Evolutionary conservation across 1,284 basidiomycete genomes (phyloP), one percentile per base, ranked within the genome.

Genomic region (Ustilago crameri): DNA sequence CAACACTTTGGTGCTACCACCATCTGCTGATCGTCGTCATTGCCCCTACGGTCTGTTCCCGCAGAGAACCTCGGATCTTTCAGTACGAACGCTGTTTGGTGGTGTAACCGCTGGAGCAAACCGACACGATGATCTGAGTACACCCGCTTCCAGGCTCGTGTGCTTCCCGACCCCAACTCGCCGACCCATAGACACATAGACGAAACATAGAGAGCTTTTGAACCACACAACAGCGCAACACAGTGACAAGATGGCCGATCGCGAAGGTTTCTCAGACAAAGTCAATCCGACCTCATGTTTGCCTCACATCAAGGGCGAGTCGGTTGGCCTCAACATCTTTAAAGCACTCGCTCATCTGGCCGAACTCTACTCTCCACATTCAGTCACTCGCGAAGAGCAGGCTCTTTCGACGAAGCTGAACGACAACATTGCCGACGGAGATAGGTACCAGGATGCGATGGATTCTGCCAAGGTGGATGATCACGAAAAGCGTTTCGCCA

Each of bases 261-360:
- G 40, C n/a, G 9, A 43, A 4, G 20, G 52, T 5, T 15, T 53
- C 0, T 35, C 43, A 14, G 12, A 3, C 3, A 46, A 9, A 2
- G 42, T 60, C 41, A 54, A 73, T 24, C 70, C 70, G 32, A 73
- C 65, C 0, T 59, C 52, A 46, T 64, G 64, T 12, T 50, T 73
- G 12, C 70, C 70, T 43, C 64, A 48, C 35, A 34, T 73, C 42
- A 59, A 60, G 20, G 8, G 45, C 9, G 51, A 73, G 34, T 65
- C 70, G 3, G 22, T 4, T 9, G 35, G 50, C 1, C 26, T 18
- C 17, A 37, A 53, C 18, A 42, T 65, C 37, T 51, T 61, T 14
- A 30, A 20, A 2, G 56, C 60, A 0, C 57, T 73, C 7, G 53
- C 15, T 10, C 65, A 65, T 12, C 47, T 73, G 14, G 53, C 70